Conservation (phyloP, 2,329 filamentous ascomycete genomes). For the Phialocephala subalpina region DNA sequence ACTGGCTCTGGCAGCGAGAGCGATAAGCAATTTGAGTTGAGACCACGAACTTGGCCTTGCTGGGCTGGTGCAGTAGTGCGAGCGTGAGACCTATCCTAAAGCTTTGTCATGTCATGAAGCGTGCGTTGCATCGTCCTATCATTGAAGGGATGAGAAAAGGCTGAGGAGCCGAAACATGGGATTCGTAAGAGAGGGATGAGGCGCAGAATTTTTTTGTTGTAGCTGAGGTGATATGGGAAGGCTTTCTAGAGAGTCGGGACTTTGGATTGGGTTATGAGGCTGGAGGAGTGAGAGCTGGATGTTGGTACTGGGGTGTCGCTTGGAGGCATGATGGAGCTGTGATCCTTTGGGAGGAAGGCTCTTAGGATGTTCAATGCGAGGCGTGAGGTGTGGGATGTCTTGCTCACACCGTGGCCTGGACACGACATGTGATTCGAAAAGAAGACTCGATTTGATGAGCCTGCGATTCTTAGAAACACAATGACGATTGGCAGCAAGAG, state of each 20-base stretch:
- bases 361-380: conserved; percentile 1
- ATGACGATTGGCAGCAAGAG: not conserved
- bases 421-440: not conserved
- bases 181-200: conserved; percentile 10
- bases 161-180: conserved; percentile 10
- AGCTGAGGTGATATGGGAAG: conserved; percentile 2
- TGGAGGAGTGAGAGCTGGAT: not conserved
- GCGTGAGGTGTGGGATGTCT: not conserved
- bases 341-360: not conserved
- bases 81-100: conserved; percentile 2
- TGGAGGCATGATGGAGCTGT: not conserved
- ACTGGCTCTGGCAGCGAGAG: not conserved
- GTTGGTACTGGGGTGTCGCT: not conserved
- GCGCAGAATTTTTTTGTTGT: not conserved
- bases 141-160: not conserved
- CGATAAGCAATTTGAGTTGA: not conserved
- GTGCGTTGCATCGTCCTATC: conserved; percentile 1
- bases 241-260: not conserved
- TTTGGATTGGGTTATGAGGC: not conserved
- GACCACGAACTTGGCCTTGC: not conserved
- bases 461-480: not conserved
- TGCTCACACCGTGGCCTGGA: not conserved
- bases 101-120: conserved; percentile 1
- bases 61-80: not conserved
- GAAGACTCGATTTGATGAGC: not conserved